These are phyloP conservation scores for Arthroderma uncinatum DNA, from an alignment of 2,329 filamentous ascomycete genomes.

Conservation along the genomic window DNA sequence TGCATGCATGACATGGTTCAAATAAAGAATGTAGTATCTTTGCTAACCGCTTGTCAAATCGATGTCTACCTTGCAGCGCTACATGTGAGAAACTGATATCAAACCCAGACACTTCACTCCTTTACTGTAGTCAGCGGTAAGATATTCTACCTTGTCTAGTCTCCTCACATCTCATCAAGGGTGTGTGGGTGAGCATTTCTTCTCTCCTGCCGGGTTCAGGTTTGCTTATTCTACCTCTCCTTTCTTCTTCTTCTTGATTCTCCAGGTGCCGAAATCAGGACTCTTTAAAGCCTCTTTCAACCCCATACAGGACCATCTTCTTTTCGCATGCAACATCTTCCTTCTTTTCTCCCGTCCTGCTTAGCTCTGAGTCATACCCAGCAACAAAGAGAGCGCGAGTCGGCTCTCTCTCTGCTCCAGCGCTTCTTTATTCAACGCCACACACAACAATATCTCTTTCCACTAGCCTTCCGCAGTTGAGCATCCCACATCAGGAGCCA, in stretches of 20 bases:
- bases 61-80: constrained; percentile 36
- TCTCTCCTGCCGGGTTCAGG: background rate
- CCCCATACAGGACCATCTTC: constrained; percentile 4
- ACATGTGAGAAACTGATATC: constrained; percentile 57
- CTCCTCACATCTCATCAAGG: background rate
- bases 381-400: background rate
- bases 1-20: background rate
- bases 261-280: constrained; percentile 12
- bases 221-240: background rate
- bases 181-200: background rate
- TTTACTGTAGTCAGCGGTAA: constrained; percentile 56
- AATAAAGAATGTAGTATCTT: background rate
- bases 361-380: background rate
- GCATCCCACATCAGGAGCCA: constrained; percentile 1
- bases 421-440: background rate
- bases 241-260: background rate
- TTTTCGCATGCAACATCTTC: background rate
- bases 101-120: constrained; percentile 46
- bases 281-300: constrained; percentile 10
- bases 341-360: background rate
- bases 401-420: background rate
- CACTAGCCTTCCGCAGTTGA: background rate
- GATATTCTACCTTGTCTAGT: background rate
- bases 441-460: constrained; percentile 5
- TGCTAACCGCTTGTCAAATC: background rate